Evolutionary conservation across 805 yeast species (phyloP), one percentile per base, ranked within the genome.

Genomic region (Kodamaea lidongshanica): DNA sequence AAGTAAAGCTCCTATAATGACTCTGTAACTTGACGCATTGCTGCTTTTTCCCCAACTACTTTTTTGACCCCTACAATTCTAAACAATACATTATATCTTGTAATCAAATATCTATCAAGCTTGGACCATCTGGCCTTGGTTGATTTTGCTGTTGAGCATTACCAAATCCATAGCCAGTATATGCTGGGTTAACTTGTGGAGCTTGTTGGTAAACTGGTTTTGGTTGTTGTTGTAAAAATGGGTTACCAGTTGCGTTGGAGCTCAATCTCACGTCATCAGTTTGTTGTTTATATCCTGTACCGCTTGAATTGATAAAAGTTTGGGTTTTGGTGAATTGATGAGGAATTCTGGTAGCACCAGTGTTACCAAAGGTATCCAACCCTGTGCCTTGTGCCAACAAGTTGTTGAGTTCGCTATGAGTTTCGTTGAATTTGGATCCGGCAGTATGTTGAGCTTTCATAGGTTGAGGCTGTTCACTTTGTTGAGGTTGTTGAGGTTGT

Each of bases 141-240:
- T 50, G 56, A n/a, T 47, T 49, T 15, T 50, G 56, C 17, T 55
- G 58, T 39, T 78, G 54, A 12, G 62, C 85, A 44, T 87, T 88
- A 28, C 96, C 96, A 57, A 88, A 88, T 1, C 97, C 97, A 50
- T 77, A 87, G 3, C 97, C 97, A 2, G 97, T 88, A 48, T 82
- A 79, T 3, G 92, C 77, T 5, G 95, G 88, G 28, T 79, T 75
- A 37, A 86, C 50, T 23, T 42, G 70, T 27, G 62, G 67, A 10
- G 19, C 21, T 25, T 32, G 9, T 30, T 36, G 50, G n/a, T 19
- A n/a, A 19, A 19, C 10, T 8, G 21, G 21, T 8, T 22, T 23
- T 7, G 25, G 35, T 16, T 42, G 54, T 30, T 38, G 30, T 35
- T 44, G 51, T 35, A 74, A 56, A 48, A 77, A 77, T 12, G 85